Evolutionary conservation across 2,329 filamentous ascomycete species (phyloP), one percentile per base, ranked within the genome.

Genomic region (Venturia pyrina): DNA sequence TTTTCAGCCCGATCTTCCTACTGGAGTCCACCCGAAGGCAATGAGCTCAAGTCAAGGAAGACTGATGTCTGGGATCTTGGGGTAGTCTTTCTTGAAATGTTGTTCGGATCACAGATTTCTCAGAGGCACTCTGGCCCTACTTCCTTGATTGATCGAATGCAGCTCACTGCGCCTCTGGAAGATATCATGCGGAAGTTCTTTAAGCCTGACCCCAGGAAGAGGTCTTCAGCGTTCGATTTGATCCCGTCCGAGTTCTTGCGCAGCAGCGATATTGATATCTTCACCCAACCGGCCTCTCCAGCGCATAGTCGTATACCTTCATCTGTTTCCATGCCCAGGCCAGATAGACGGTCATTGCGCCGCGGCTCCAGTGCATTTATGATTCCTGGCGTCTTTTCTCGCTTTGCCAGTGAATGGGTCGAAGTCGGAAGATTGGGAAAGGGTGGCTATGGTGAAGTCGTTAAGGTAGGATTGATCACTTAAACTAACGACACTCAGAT

Each of bases 21-120:
- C 69, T 96, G 93, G 93, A 77, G 89, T 7, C 87, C 93, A 1
- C 89, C 92, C 1, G 92, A 96, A 76, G 60, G 82, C 81, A 0
- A 85, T 83, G 67, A 87, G 84, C 37, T 82, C 80, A 73, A 43
- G 40, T 32, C 73, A 75, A 88, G 77, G 71, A 96, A 96, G 75
- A 91, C 91, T 0, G 95, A 98, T 74, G 85, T 98, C 10, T 99
- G 95, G 95, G 90, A 97, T 70, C 87, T 99, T 71, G 95, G 95
- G 5, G 86, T 97, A 40, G 85, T 97, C 5, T 90, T 97, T 70
- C 77, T 96, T 48, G 93, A 99, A 74, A 97, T 98, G 91, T 84
- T 95, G 3, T 93, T 97, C 74, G 95, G 95, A 1, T 81, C 91
- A 43, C 86, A 91, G 69, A 85, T 91, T 7, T 81, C 89, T 21